Evolutionary conservation across 306 rosid genomes (phyloP).

Genomic region (Quercus robur): DNA sequence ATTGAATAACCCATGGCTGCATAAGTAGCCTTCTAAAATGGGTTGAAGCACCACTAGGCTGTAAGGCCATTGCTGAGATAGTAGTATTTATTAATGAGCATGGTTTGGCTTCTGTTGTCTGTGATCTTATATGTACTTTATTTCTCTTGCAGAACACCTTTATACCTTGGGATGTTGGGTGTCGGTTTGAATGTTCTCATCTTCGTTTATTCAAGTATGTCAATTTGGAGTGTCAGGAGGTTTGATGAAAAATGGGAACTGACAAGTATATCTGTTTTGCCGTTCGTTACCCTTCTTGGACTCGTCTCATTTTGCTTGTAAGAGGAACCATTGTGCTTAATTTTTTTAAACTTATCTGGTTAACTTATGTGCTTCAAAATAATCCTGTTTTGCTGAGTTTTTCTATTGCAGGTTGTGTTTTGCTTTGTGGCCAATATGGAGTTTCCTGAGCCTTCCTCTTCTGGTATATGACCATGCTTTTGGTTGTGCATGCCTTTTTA

Average conservation of each 20-base stretch:
- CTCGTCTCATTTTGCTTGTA: constrained; percentile 90
- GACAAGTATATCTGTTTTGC: constrained; percentile 69
- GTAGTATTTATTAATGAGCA: neutral
- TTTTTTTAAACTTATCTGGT: constrained; percentile 7
- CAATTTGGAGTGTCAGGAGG: constrained; percentile 71
- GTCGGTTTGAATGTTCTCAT: constrained; percentile 62
- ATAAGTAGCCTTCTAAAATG: neutral
- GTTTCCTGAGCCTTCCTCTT: constrained; percentile 91
- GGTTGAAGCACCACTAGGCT: neutral
- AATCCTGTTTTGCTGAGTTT: constrained; percentile 30
- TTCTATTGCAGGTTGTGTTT: constrained; percentile 57
- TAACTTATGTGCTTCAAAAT: neutral
- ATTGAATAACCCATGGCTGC: neutral
- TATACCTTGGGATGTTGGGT: constrained; percentile 88
- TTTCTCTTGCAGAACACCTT: constrained; percentile 71
- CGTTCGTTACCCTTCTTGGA: constrained; percentile 70
- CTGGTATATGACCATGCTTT: constrained; percentile 52
- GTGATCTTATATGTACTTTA: constrained; percentile 20
- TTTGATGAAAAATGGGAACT: constrained; percentile 91
- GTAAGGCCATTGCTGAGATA: neutral
- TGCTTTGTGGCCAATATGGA: constrained; percentile 98
- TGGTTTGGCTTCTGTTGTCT: neutral
- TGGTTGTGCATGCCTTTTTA: neutral
- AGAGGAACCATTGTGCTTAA: constrained; percentile 24
- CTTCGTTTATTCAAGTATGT: constrained; percentile 72